Base-by-base conservation (phyloP, 176 grass and related monocot genomes). In the Chloris gayana region DNA sequence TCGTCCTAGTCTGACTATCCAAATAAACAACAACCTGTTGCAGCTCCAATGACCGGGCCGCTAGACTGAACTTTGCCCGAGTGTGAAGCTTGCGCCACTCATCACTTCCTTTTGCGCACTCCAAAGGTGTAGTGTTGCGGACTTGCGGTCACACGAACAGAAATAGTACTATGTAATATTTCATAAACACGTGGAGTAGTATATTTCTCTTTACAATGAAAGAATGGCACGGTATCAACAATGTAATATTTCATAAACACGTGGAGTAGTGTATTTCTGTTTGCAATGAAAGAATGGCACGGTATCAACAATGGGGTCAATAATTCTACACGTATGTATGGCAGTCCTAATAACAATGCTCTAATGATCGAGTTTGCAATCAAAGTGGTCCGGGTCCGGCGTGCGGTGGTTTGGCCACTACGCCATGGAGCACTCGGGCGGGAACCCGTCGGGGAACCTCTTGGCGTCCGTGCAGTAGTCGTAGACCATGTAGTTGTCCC, bases 401-500 rank as follows among this genome's bases (percentile, higher is more conserved):
- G 56, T 14, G 46, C 77, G 13, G 64, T 82, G 18, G 72, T 19
- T 6, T 14, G 56, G 27, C 61, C 83, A 76, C 62, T 87, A 90
- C 79, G 50, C 68, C 69, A 91, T 60, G 46, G 27, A 57, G 85
- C 89, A 91, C 73, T 91, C 89, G 11, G 50, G 73, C 47, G 89
- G 78, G 59, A 72, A 33, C 7, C 85, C 72, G 65, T 57, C 27
- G 24, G 81, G 50, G 82, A 78, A 91, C 41, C 89, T 24, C 78
- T 30, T 37, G 49, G 6, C 0, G 82, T 88, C 89, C 0, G 50
- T 54, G 85, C 89, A 91, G 89, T 91, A 91, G 81, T 91, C 74
- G 80, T 91, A 91, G 37, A 91, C 77, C 85, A 91, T 88, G 81
- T 82, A 78, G 44, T 82, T 88, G 50, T 82, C 50, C 32, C 82